Percentiles rank a stretch among this genome's conserved stretches.
Conservation (phyloP, 2,329 filamentous ascomycete species). For the Paraconiothyrium brasiliense region DNA sequence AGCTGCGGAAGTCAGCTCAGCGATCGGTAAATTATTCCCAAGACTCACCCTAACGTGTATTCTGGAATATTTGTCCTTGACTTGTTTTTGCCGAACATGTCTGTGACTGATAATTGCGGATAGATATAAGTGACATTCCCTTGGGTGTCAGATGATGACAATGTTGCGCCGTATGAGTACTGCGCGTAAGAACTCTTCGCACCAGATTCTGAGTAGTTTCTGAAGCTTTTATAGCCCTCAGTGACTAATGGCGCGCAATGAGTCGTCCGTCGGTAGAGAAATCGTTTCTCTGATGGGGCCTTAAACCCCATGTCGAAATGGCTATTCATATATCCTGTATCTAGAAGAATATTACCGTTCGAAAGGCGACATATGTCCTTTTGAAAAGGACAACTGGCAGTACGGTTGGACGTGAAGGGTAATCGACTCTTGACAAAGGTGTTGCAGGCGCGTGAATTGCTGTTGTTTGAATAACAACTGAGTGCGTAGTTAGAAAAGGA, state of each 20-base stretch:
- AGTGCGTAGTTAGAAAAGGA: constrained; percentile 15
- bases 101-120: neutral
- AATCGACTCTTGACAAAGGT: constrained; percentile 15
- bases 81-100: neutral
- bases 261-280: neutral
- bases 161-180: neutral
- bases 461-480: constrained; percentile 11
- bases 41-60: constrained; percentile 1
- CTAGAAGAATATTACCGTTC: constrained; percentile 17
- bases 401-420: constrained; percentile 4
- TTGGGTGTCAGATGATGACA: neutral
- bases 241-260: constrained; percentile 33
- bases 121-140: constrained; percentile 3
- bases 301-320: constrained; percentile 26
- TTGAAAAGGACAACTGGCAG: constrained; percentile 23
- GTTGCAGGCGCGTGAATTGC: constrained; percentile 4
- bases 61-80: neutral
- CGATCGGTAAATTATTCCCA: too few species aligned
- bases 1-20: neutral
- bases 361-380: constrained; percentile 15
- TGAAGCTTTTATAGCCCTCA: neutral
- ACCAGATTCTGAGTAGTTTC: neutral
- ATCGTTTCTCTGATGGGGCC: constrained; percentile 8
- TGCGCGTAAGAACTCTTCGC: neutral
- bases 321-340: constrained; percentile 24